These are phyloP conservation scores for Calonectria henricotiae DNA, from an alignment of 2,329 filamentous ascomycete genomes.

Conservation along the genomic window DNA sequence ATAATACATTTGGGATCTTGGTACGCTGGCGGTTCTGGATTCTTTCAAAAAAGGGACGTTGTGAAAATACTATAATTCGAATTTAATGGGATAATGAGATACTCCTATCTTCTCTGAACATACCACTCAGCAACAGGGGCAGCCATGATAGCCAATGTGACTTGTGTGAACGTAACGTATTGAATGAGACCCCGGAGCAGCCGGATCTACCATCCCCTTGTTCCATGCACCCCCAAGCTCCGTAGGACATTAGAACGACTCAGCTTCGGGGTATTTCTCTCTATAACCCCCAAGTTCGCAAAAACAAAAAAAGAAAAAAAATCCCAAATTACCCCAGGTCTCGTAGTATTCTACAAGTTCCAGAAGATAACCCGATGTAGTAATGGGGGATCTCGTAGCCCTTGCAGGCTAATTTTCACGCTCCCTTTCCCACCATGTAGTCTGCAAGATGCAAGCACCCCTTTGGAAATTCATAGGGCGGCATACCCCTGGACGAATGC, in stretches of 20 bases:
- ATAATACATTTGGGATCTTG: neutral
- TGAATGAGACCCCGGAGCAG: neutral
- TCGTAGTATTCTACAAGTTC: neutral
- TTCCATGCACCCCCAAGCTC: neutral
- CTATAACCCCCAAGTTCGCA: neutral
- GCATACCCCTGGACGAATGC: neutral
- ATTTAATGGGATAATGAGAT: neutral
- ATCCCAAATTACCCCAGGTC: neutral
- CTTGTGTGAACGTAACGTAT: neutral
- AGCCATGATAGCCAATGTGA: too few relatives aligned
- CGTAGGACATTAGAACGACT: too few relatives aligned
- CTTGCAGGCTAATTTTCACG: slow-evolving; percentile 9
- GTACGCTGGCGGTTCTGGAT: neutral
- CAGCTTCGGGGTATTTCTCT: neutral
- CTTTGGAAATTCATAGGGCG: neutral
- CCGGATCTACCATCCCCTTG: neutral
- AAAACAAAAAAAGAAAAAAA: neutral
- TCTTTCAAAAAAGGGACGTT: neutral
- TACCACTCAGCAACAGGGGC: neutral
- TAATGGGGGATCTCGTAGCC: neutral
- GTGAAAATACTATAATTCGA: neutral
- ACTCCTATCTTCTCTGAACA: neutral
- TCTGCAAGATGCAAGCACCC: neutral
- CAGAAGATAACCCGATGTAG: neutral
- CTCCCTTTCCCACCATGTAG: neutral